Evolutionary conservation across 2,329 filamentous ascomycete genomes (phyloP).

Genomic region (Talaromyces sp.): DNA sequence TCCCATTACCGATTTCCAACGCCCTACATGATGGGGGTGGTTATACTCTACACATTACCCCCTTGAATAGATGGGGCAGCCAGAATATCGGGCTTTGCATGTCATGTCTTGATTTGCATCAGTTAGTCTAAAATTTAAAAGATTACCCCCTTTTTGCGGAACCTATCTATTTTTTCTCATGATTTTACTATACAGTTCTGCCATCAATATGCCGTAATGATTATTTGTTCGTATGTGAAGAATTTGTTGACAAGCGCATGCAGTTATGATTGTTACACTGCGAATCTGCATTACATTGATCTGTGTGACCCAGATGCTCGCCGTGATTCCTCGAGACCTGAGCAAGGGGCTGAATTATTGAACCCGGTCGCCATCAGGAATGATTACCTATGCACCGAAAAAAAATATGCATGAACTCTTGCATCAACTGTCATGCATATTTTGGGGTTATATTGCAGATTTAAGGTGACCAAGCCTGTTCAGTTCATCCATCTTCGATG

Average conservation of each 20-base stretch:
- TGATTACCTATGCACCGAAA: too few relatives aligned
- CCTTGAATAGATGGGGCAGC: not conserved
- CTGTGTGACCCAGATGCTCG: not conserved
- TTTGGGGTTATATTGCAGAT: not conserved
- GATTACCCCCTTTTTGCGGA: not conserved
- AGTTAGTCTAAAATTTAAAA: constrained; percentile 15
- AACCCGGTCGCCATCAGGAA: not conserved
- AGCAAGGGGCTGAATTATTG: not conserved
- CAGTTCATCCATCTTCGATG: not conserved
- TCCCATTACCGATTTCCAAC: constrained; percentile 30
- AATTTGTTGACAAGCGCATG: too few relatives aligned
- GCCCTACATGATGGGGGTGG: constrained; percentile 9
- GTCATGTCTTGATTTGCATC: constrained; percentile 24
- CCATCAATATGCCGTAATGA: too few relatives aligned
- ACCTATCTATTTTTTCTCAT: too few relatives aligned
- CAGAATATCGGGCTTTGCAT: constrained; percentile 13
- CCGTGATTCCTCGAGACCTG: not conserved
- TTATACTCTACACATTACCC: not conserved
- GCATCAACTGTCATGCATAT: too few relatives aligned
- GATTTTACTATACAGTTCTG: too few relatives aligned
- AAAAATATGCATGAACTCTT: too few relatives aligned
- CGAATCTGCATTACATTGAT: too few relatives aligned
- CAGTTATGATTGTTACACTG: too few relatives aligned
- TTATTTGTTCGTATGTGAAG: too few relatives aligned
- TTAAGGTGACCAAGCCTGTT: not conserved